Percentiles rank a stretch among this genome's conserved stretches.
phyloP scores from a whole-genome alignment of 2,329 filamentous ascomycete genomes.

The Aspergillus melleus region DNA sequence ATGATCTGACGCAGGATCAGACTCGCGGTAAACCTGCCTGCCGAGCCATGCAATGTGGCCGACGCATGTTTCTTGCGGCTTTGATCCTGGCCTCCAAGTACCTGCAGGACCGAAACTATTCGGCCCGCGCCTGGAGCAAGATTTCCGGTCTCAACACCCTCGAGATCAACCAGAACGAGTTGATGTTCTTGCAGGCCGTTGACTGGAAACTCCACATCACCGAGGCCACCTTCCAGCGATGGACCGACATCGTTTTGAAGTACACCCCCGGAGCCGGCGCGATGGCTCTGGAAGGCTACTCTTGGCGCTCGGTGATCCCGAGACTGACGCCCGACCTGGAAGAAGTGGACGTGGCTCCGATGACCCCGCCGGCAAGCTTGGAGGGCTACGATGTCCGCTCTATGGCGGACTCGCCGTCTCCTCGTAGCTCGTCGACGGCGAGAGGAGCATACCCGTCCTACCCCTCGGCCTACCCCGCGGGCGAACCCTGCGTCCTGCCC shows the following conservation, averaged over 20 bases:
- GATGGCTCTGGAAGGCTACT: slow-evolving; percentile 37
- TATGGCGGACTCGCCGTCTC: slow-evolving; percentile 32
- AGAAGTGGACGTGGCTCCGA: slow-evolving; percentile 42
- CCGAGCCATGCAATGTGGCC: slow-evolving; percentile 87
- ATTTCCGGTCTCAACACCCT: slow-evolving; percentile 91
- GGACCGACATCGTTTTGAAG: slow-evolving; percentile 89
- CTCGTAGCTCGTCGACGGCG: slow-evolving; percentile 19
- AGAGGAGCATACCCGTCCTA: slow-evolving; percentile 5
- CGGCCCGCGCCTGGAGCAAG: slow-evolving; percentile 96
- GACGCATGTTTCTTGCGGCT: slow-evolving; percentile 94
- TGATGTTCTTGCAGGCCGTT: slow-evolving; percentile 84
- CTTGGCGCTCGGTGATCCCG: slow-evolving; percentile 53
- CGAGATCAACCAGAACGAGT: slow-evolving; percentile 97
- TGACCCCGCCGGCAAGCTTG: slow-evolving; percentile 26
- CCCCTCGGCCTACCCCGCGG: slow-evolving; percentile 14
- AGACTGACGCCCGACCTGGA: slow-evolving; percentile 59
- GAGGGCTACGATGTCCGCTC: slow-evolving; percentile 26
- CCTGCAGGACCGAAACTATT: slow-evolving; percentile 96
- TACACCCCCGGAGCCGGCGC: slow-evolving; percentile 65
- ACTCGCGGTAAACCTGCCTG: slow-evolving; percentile 68
- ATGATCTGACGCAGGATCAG: slow-evolving; percentile 86
- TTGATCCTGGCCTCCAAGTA: slow-evolving; percentile 97
- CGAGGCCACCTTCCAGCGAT: slow-evolving; percentile 82
- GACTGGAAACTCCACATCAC: slow-evolving; percentile 95
- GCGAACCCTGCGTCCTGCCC: slow-evolving; percentile 23